A percentile compares a stretch with the other conserved stretches of the same genome.
Conservation (phyloP, 441 rosid species). For the Corymbia citriodora region DNA sequence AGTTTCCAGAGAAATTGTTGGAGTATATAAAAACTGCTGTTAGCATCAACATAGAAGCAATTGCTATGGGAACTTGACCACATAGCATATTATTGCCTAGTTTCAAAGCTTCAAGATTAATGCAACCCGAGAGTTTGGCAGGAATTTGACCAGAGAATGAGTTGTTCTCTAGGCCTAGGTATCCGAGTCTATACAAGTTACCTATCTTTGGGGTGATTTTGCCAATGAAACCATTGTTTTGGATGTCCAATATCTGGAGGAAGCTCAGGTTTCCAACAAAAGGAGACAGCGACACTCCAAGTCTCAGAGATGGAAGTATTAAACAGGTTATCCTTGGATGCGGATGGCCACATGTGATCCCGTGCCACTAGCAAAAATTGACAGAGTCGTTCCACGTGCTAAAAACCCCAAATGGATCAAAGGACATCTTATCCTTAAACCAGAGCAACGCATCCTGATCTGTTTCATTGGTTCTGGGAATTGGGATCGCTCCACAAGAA, state of each 20-base stretch:
- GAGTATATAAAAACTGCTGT: fast-evolving
- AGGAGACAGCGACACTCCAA: not conserved
- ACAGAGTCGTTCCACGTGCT: not conserved
- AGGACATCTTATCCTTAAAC: not conserved
- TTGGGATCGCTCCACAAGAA: not conserved
- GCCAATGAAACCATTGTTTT: not conserved
- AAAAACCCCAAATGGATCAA: not conserved
- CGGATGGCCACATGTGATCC: not conserved
- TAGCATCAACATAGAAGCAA: not conserved
- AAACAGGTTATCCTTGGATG: not conserved
- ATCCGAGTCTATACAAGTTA: not conserved
- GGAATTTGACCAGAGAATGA: not conserved
- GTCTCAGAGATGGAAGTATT: not conserved
- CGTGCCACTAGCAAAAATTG: not conserved
- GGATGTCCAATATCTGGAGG: not conserved
- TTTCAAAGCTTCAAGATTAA: not conserved
- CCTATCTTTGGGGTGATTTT: not conserved
- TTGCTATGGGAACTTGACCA: not conserved
- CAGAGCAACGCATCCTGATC: not conserved
- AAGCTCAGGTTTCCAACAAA: not conserved
- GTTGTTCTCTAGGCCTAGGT: not conserved
- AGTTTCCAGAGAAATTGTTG: not conserved
- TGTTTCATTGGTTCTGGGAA: not conserved
- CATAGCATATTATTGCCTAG: fast-evolving
- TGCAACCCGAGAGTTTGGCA: not conserved